Percentiles rank a stretch among this genome's conserved stretches.
These are phyloP conservation scores for Lathyrus aphaca DNA, from an alignment of 306 rosid genomes.

Conservation along the genomic window DNA sequence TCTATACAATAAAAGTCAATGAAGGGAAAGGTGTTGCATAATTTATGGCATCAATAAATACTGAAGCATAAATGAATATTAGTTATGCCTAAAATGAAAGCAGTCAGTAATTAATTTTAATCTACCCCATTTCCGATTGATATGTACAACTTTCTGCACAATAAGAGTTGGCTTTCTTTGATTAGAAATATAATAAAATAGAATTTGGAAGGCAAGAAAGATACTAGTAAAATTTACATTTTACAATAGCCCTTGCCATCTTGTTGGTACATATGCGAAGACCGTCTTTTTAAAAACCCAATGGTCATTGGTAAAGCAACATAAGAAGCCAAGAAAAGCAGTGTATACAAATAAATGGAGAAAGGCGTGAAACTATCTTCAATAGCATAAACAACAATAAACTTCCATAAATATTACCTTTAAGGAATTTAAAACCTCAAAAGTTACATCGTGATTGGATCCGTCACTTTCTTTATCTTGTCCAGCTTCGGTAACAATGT, in stretches of 20 bases:
- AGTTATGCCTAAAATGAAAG: constrained; percentile 12
- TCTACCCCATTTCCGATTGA: constrained; percentile 18
- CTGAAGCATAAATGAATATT: not conserved
- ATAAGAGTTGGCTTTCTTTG: constrained; percentile 9
- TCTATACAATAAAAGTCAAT: constrained; percentile 59
- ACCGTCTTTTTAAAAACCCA: constrained; percentile 16
- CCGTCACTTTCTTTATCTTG: constrained; percentile 58
- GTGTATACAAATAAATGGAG: constrained; percentile 21
- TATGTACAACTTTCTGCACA: constrained; percentile 25
- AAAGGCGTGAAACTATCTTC: constrained; percentile 23
- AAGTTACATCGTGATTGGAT: constrained; percentile 50
- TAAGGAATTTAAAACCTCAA: constrained; percentile 60
- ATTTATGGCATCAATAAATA: constrained; percentile 26
- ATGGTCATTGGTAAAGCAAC: constrained; percentile 17
- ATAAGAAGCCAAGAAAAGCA: constrained; percentile 26
- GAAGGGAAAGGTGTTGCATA: constrained; percentile 5
- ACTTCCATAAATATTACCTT: constrained; percentile 57
- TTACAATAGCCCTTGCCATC: not conserved
- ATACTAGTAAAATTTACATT: constrained; percentile 5
- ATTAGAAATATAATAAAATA: constrained; percentile 10
- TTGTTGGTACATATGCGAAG: constrained; percentile 19
- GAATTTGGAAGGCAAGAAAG: constrained; percentile 17
- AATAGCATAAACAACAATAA: constrained; percentile 23
- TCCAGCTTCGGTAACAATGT: constrained; percentile 56
- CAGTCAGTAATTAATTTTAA: constrained; percentile 20